Base-by-base conservation (phyloP, 306 rosid genomes). In the Cucurbita maxima region DNA sequence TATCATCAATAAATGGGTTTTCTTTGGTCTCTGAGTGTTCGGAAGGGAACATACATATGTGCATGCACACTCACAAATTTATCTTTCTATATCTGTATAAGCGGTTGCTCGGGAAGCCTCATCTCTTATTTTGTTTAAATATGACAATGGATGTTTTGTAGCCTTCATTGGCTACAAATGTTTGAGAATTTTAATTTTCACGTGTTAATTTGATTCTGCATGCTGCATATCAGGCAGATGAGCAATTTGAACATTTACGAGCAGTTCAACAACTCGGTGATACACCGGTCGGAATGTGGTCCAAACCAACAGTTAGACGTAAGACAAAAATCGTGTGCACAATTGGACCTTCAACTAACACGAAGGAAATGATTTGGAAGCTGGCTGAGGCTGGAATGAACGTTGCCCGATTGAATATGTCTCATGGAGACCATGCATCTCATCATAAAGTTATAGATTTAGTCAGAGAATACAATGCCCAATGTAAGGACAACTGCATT, bases 301-400 rank as follows among this genome's bases (percentile, higher is more conserved):
- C 95, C 7, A 94, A 86, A 83, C 98, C 97, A 3, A 81, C 81
- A 5, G 85, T 94, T 58, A 87, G 85, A 73, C 87, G 98, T 6
- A 94, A 94, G 95, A 94, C 98, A 7, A 94, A 94, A 87, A 90
- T 94, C 76, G 98, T 94, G 43, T 94, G 98, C 81, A 94, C 98
- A 6, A 83, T 94, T 72, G 99, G 99, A 79, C 99, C 99, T 76
- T 94, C 99, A 22, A 89, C 97, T 34, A 83, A 94, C 79, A 90
- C 99, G 0, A 78, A 80, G 40, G 99, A 94, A 77, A 91, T 94
- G 99, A 89, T 94, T 59, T 94, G 99, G 99, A 94, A 94, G 88
- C 69, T 94, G 66, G 99, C 99, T 25, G 99, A 94, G 80, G 87
- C 95, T 58, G 99, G 99, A 44, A 94, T 94, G 97, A 94, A 94